Conservation (phyloP, 2,329 filamentous ascomycete genomes). For the Lojkania enalia region DNA sequence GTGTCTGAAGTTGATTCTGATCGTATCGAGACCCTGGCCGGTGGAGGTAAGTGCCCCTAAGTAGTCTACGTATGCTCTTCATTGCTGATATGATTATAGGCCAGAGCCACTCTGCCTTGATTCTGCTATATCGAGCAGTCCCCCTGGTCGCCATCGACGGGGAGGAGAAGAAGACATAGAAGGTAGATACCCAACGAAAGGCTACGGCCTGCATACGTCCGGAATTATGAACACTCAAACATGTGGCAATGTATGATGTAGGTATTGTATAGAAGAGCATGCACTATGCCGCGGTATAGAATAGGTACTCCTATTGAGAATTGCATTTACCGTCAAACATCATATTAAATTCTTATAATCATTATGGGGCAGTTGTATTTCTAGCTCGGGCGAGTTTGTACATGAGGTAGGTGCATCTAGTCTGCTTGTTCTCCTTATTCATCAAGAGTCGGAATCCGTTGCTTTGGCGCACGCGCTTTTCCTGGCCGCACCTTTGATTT, state of each 20-base stretch:
- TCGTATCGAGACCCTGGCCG: slow-evolving; percentile 86
- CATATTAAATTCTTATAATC: no score
- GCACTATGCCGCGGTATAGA: slow-evolving; percentile 14
- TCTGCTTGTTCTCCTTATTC: no score
- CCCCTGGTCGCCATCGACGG: slow-evolving; percentile 64
- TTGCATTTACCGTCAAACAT: slow-evolving; percentile 1
- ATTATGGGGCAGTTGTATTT: no score
- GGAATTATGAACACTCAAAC: neutral
- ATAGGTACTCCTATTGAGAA: slow-evolving; percentile 3
- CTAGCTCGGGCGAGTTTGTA: no score
- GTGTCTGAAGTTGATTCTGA: slow-evolving; percentile 89
- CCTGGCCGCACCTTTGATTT: no score
- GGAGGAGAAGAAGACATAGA: slow-evolving; percentile 39
- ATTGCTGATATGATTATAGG: slow-evolving; percentile 40
- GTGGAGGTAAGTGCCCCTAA: slow-evolving; percentile 66
- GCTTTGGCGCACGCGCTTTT: no score
- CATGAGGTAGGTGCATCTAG: no score
- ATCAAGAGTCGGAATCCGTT: no score
- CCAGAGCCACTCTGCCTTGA: slow-evolving; percentile 80
- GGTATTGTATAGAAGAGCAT: slow-evolving; percentile 36
- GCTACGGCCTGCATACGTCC: no score
- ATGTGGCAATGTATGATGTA: slow-evolving; percentile 16
- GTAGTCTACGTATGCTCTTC: neutral
- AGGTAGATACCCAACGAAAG: slow-evolving; percentile 7
- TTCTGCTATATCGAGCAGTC: slow-evolving; percentile 77